These are phyloP conservation scores for Caryopteris hybrid DNA, from an alignment of 305 asterid genomes.

Conservation along the genomic window DNA sequence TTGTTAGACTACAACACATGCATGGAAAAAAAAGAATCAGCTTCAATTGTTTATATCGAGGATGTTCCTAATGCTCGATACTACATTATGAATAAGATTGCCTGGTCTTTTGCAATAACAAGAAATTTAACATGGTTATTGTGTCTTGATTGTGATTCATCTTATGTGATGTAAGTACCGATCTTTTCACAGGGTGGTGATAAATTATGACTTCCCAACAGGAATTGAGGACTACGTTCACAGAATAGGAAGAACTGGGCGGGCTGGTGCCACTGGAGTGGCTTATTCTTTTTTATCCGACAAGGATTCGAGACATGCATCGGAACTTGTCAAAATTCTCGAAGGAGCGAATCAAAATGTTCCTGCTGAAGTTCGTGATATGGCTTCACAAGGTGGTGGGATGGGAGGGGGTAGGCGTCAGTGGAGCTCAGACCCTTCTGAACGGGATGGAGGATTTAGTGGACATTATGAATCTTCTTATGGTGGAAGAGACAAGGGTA, in stretches of 20 bases:
- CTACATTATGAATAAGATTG: not conserved
- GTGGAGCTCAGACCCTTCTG: conserved; percentile 62
- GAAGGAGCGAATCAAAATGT: conserved; percentile 86
- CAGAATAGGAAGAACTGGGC: conserved; percentile 94
- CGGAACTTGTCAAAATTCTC: conserved; percentile 73
- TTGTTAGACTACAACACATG: not conserved
- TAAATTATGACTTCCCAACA: conserved; percentile 88
- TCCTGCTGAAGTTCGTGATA: conserved; percentile 66
- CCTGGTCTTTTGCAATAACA: not conserved
- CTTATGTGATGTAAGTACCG: not conserved
- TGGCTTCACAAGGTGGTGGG: conserved; percentile 80
- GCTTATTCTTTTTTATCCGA: conserved; percentile 76
- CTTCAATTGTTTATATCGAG: not conserved
- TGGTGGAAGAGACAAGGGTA: conserved; percentile 55
- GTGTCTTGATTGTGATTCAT: conserved; percentile 1
- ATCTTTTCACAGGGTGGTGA: conserved; percentile 64
- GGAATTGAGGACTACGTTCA: conserved; percentile 96
- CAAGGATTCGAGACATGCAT: conserved; percentile 71
- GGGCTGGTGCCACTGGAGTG: conserved; percentile 92
- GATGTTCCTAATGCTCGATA: not conserved
- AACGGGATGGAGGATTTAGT: conserved; percentile 54
- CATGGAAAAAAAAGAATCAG: not conserved
- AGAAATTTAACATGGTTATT: not conserved
- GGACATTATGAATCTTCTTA: conserved; percentile 52
- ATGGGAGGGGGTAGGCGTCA: conserved; percentile 67